These are phyloP conservation scores for Lentinus tigrinus DNA, from an alignment of 768 basidiomycete species.

Conservation along the genomic window DNA sequence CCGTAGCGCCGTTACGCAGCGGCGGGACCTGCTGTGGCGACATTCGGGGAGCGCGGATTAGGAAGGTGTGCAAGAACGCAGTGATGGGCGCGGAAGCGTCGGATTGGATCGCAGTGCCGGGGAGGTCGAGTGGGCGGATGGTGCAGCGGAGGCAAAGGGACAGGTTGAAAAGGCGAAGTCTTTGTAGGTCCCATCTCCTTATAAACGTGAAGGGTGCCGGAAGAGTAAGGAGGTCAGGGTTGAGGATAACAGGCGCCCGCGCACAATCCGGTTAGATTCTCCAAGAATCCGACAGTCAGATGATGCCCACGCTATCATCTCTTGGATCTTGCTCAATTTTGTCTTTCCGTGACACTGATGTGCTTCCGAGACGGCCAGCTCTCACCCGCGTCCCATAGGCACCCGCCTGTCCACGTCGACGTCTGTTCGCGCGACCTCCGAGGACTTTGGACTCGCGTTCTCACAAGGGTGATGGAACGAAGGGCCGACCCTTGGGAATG, in stretches of 20 bases:
- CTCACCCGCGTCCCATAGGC: neutral
- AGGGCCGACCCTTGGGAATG: neutral
- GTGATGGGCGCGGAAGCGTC: neutral
- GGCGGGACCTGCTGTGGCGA: conserved; percentile 13
- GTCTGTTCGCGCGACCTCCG: neutral
- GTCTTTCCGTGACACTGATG: neutral
- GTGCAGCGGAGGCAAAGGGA: conserved; percentile 10
- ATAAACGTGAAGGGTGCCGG: conserved; percentile 15
- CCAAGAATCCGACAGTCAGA: conserved; percentile 10
- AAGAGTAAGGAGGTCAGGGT: conserved; percentile 16
- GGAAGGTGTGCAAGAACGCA: conserved; percentile 20
- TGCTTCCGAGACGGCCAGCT: neutral
- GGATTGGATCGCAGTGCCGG: neutral
- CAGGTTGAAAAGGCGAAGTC: neutral
- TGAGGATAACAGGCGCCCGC: conserved; percentile 1
- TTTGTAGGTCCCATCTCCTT: conserved; percentile 21
- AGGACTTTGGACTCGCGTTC: neutral
- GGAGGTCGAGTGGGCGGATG: neutral
- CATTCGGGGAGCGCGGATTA: conserved; percentile 18
- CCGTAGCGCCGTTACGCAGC: conserved; percentile 12
- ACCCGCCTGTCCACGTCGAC: neutral
- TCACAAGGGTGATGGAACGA: neutral
- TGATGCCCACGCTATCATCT: conserved; percentile 9
- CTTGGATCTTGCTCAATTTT: conserved; percentile 1
- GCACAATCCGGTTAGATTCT: conserved; percentile 8